phyloP scores from a whole-genome alignment of 768 basidiomycete species.

The Neoboletus brunneissimus region DNA sequence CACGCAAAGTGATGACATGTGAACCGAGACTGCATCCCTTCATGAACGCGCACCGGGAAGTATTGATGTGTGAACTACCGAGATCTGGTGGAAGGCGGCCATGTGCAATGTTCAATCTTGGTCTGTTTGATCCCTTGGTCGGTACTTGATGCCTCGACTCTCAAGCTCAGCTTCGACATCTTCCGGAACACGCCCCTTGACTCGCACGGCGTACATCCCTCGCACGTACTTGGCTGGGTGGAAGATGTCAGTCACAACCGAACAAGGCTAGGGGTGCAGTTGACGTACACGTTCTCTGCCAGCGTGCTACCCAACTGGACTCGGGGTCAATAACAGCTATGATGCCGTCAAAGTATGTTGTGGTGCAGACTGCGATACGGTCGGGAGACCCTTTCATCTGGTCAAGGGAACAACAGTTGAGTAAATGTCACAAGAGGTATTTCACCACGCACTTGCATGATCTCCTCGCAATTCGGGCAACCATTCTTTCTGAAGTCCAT shows the following conservation, averaged over 20 bases:
- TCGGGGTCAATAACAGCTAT: constrained; percentile 85
- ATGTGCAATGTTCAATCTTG: constrained; percentile 47
- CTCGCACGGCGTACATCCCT: constrained; percentile 92
- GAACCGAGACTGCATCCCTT: constrained; percentile 4
- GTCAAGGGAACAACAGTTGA: background rate
- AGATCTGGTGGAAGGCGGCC: background rate
- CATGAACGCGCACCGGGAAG: background rate
- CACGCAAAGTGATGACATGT: constrained; percentile 14
- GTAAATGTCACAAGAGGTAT: background rate
- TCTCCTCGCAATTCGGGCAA: constrained; percentile 97
- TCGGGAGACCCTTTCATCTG: constrained; percentile 90
- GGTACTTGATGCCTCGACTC: constrained; percentile 73
- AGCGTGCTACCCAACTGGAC: constrained; percentile 91
- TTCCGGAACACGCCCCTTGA: constrained; percentile 80
- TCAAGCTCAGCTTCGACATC: constrained; percentile 83
- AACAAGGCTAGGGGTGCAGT: background rate
- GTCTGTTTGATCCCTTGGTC: constrained; percentile 80
- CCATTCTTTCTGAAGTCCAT: constrained; percentile 81
- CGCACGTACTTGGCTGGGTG: constrained; percentile 78
- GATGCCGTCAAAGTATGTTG: constrained; percentile 88
- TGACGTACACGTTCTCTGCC: constrained; percentile 87
- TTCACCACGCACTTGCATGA: constrained; percentile 69
- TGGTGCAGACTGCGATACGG: constrained; percentile 82
- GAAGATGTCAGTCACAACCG: constrained; percentile 2
- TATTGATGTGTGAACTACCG: background rate